Conservation (phyloP, 768 basidiomycete genomes). For the Pisolithus tinctorius region DNA sequence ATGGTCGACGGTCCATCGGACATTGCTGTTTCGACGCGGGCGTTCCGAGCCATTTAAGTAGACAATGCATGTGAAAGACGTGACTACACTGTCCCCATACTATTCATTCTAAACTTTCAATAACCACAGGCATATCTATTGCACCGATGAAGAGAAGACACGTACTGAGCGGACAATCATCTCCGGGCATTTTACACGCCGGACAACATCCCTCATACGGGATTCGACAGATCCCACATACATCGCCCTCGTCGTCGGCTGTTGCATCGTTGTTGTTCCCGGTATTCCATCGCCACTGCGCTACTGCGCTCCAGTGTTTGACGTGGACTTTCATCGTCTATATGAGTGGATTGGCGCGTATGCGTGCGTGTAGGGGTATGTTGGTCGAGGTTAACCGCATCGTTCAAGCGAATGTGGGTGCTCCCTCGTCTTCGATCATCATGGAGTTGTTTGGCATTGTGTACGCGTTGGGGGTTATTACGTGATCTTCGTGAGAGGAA, state of each 20-base stretch:
- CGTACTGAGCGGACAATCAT: conserved; percentile 88
- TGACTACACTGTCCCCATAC: conserved; percentile 99
- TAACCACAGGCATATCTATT: neutral
- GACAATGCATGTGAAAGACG: conserved; percentile 97
- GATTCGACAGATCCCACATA: conserved; percentile 86
- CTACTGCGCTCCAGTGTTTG: conserved; percentile 84
- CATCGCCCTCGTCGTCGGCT: conserved; percentile 47
- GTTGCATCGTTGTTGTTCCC: conserved; percentile 24
- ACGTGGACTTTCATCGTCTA: conserved; percentile 69
- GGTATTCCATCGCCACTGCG: conserved; percentile 83
- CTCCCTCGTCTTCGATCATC: neutral
- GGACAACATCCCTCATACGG: conserved; percentile 95
- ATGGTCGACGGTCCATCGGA: conserved; percentile 94
- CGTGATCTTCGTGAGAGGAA: neutral
- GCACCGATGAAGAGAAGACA: conserved; percentile 7
- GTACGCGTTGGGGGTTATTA: conserved; percentile 1
- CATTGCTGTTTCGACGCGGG: conserved; percentile 89
- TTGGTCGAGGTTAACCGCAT: neutral
- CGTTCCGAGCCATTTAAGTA: conserved; percentile 93
- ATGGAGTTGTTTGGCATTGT: conserved; percentile 1
- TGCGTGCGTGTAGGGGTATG: neutral
- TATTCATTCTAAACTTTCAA: conserved; percentile 28
- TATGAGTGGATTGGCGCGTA: neutral
- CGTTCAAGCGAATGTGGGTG: neutral
- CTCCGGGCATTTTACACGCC: conserved; percentile 92